A percentile compares a stretch with the other conserved stretches of the same genome.
Conservation (phyloP, 306 rosid species). For the Glycine soja region DNA sequence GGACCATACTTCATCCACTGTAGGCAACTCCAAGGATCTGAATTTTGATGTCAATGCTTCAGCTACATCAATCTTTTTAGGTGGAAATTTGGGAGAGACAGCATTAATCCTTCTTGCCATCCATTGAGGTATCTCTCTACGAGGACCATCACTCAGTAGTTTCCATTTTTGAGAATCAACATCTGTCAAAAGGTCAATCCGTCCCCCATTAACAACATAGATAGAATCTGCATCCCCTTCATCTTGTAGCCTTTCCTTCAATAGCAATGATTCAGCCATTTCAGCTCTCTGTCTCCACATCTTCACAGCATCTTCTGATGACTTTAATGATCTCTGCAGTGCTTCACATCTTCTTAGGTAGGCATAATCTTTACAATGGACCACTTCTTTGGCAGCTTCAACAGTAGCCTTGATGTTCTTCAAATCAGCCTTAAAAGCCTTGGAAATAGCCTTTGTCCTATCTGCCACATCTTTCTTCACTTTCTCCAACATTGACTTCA, state of each 20-base stretch:
- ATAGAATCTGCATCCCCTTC: slow-evolving; percentile 56
- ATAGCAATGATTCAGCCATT: slow-evolving; percentile 66
- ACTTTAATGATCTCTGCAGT: slow-evolving; percentile 66
- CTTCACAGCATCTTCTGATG: slow-evolving; percentile 68
- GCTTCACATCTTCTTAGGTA: slow-evolving; percentile 78
- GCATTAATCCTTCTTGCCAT: slow-evolving; percentile 76
- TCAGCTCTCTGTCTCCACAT: slow-evolving; percentile 78
- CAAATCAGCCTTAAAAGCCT: slow-evolving; percentile 71
- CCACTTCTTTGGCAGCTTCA: slow-evolving; percentile 71
- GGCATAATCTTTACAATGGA: slow-evolving; percentile 61
- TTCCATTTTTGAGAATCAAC: slow-evolving; percentile 79
- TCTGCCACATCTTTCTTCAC: slow-evolving; percentile 67
- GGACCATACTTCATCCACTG: slow-evolving; percentile 76
- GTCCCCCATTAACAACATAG: slow-evolving; percentile 74
- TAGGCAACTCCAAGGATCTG: slow-evolving; percentile 75
- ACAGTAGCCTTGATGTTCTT: slow-evolving; percentile 68
- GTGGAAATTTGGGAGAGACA: slow-evolving; percentile 76
- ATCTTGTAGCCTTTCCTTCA: slow-evolving; percentile 60
- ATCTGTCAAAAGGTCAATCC: slow-evolving; percentile 72
- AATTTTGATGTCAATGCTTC: slow-evolving; percentile 67
- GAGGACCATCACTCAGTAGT: slow-evolving; percentile 78
- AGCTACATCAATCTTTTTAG: slow-evolving; percentile 66
- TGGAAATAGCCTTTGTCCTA: slow-evolving; percentile 60
- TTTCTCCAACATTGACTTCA: slow-evolving; percentile 68
- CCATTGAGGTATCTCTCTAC: slow-evolving; percentile 86